These are phyloP conservation scores for Cladosporium velox DNA, from an alignment of 2,329 filamentous ascomycete species.

Conservation along the genomic window DNA sequence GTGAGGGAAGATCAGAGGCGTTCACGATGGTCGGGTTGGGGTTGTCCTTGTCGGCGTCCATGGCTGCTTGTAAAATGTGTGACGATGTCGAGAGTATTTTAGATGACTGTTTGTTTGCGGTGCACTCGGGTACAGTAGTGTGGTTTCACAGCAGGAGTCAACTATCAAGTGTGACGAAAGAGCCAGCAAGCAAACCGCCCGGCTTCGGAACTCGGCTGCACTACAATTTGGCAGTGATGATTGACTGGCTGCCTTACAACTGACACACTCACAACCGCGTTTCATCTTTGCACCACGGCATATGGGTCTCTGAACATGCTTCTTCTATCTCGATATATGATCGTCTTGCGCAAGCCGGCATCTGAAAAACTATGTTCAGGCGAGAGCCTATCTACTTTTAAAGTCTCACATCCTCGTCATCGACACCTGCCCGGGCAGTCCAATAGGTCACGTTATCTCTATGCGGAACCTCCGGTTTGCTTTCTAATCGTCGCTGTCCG, in stretches of 20 bases:
- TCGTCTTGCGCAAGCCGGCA: neutral
- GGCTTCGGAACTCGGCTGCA: neutral
- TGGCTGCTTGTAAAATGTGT: conserved; percentile 23
- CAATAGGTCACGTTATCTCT: neutral
- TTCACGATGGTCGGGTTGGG: conserved; percentile 93
- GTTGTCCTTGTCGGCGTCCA: conserved; percentile 60
- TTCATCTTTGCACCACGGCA: neutral
- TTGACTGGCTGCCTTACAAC: neutral
- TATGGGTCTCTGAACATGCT: neutral
- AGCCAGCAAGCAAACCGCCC: neutral
- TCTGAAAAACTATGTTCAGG: neutral
- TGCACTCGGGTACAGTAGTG: conserved; percentile 8
- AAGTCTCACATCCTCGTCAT: neutral
- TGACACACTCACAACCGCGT: neutral
- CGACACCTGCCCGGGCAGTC: neutral
- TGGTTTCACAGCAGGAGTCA: neutral
- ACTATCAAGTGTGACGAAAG: conserved; percentile 5
- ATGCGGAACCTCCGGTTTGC: neutral
- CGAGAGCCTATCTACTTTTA: neutral
- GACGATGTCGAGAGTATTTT: neutral
- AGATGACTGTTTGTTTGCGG: neutral
- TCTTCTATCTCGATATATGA: neutral
- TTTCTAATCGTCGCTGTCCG: neutral
- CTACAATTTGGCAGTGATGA: neutral
- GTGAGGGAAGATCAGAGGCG: conserved; percentile 82